A percentile compares a stretch with the other conserved stretches of the same genome.
Conservation (phyloP, 306 rosid genomes). For the Casuarina equisetifolia region DNA sequence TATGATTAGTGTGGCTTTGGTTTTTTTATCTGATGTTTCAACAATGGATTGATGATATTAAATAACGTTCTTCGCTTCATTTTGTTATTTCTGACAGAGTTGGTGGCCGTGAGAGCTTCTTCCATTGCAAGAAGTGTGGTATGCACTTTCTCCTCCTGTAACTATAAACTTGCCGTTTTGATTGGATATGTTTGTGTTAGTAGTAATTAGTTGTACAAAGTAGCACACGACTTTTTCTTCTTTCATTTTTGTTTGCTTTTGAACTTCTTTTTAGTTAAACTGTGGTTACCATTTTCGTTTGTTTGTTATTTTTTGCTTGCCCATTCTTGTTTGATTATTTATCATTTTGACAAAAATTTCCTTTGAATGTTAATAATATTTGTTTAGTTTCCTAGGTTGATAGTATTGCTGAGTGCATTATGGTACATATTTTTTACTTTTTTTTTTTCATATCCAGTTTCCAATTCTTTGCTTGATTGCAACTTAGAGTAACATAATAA, state of each 20-base stretch:
- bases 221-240: background rate
- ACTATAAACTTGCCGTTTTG: background rate
- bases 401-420: background rate
- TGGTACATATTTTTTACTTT: background rate
- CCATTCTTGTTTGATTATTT: background rate
- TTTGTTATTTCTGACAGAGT: conserved; percentile 52
- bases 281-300: background rate
- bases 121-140: conserved; percentile 96
- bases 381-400: background rate
- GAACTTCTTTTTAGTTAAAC: background rate
- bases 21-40: background rate
- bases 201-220: background rate
- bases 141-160: conserved; percentile 34
- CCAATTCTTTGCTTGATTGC: background rate
- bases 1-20: conserved; percentile 1
- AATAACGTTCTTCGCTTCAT: conserved; percentile 28
- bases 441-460: background rate
- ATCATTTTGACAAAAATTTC: background rate
- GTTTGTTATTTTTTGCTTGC: background rate
- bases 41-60: conserved; percentile 22
- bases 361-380: background rate
- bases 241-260: background rate
- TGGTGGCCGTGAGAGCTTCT: conserved; percentile 80
- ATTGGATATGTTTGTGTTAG: background rate
- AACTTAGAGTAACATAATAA: background rate